Percentiles rank a stretch among this genome's conserved stretches.
Evolutionary conservation across 1,284 basidiomycete species (phyloP).

Genomic region (Heterobasidion occidentale): DNA sequence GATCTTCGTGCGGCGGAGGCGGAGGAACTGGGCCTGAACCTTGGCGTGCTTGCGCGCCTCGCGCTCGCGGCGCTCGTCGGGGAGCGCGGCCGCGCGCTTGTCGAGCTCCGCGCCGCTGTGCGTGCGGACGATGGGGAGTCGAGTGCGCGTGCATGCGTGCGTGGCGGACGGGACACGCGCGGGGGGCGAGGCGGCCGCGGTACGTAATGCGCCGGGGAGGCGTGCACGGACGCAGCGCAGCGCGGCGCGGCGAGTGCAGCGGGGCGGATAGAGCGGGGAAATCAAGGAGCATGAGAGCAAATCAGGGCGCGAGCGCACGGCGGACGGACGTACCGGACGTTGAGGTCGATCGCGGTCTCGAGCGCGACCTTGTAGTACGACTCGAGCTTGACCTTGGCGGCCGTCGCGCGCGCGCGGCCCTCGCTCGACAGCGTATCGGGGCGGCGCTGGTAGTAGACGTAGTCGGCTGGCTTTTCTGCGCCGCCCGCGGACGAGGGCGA

Average conservation of each 20-base stretch:
- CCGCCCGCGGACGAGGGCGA: too few species aligned
- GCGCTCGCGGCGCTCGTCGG: conserved; percentile 82
- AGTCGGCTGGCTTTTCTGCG: conserved; percentile 43
- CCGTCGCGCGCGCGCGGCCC: conserved; percentile 87
- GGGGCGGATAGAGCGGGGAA: too few species aligned
- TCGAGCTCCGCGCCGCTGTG: conserved; percentile 6
- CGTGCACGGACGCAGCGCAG: too few species aligned
- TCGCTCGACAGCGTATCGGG: conserved; percentile 81
- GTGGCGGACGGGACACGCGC: too few species aligned
- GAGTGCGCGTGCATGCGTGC: too few species aligned
- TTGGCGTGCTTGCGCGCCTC: conserved; percentile 89
- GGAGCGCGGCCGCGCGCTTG: conserved; percentile 53
- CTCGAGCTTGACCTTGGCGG: conserved; percentile 95
- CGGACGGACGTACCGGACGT: conserved; percentile 37
- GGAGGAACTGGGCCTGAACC: conserved; percentile 86
- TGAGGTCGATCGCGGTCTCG: conserved; percentile 78
- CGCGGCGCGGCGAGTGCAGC: too few species aligned
- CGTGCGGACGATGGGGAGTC: background rate
- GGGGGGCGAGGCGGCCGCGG: too few species aligned
- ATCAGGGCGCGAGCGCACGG: too few species aligned
- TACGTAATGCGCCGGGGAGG: too few species aligned
- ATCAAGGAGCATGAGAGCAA: too few species aligned
- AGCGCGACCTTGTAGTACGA: conserved; percentile 96
- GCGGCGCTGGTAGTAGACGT: conserved; percentile 94
- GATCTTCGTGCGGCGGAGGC: conserved; percentile 88